Evolutionary conservation across 345 rosid species (phyloP).

Genomic region (Arabis alpina): DNA sequence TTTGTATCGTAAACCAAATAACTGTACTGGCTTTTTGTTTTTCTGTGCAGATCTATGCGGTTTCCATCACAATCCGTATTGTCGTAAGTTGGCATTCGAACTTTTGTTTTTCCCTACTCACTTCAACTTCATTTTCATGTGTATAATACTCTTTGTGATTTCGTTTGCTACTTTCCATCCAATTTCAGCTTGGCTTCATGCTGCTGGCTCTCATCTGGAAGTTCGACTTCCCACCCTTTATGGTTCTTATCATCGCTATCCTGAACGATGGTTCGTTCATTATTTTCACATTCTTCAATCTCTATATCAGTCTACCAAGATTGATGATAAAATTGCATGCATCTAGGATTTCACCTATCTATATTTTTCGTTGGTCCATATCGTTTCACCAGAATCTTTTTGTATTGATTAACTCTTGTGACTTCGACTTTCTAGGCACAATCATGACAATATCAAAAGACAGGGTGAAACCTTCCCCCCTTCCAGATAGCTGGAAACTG

Average conservation of each 20-base stretch:
- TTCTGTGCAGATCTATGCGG: slow-evolving; percentile 85
- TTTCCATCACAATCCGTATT: slow-evolving; percentile 97
- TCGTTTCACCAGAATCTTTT: not conserved
- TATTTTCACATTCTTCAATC: not conserved
- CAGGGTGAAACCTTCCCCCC: slow-evolving; percentile 98
- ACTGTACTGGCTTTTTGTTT: slow-evolving; percentile 21
- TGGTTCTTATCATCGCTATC: slow-evolving; percentile 99
- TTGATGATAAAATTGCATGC: not conserved
- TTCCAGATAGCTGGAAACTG: slow-evolving; percentile 99
- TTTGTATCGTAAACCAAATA: not conserved
- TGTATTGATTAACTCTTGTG: slow-evolving; percentile 11
- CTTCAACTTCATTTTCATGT: slow-evolving; percentile 17
- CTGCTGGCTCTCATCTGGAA: slow-evolving; percentile 93
- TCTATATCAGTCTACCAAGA: not conserved
- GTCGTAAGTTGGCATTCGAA: slow-evolving; percentile 65
- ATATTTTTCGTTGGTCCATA: not conserved
- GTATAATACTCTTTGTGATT: slow-evolving; percentile 17
- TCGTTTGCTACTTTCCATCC: not conserved
- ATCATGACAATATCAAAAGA: slow-evolving; percentile 99
- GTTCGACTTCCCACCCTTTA: slow-evolving; percentile 98
- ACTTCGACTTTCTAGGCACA: slow-evolving; percentile 65
- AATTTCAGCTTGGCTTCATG: slow-evolving; percentile 93
- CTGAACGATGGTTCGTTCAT: slow-evolving; percentile 86
- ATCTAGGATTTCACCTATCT: not conserved
- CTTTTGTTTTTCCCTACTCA: not conserved